Base-by-base conservation (phyloP, 306 rosid species). In the Acacia melanoxylon region DNA sequence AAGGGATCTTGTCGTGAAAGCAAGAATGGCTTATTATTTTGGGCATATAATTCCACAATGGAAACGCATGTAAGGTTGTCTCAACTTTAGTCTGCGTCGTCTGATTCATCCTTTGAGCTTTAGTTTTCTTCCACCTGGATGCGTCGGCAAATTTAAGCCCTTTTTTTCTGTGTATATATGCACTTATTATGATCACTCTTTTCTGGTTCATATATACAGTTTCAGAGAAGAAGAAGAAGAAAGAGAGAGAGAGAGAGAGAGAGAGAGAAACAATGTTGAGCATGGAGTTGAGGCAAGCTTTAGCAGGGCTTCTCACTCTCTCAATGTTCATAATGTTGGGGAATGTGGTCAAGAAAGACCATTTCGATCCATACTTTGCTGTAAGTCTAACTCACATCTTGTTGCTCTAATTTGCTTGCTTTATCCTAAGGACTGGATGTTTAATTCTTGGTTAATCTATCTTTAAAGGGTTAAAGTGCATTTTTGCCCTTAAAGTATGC, bases 281-380 rank as follows among this genome's bases (percentile, higher is more conserved):
- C 13, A 79, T 84, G 86, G 88, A 87, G 16, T 71, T 87, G 83
- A 83, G 84, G 73, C 86, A 87, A 69, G 81, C 84, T 2, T 74
- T 83, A 0, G 87, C 81, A 68, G 89, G 89, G 2, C 74, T 87
- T 72, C 84, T 87, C 8, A 87, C 90, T 22, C 84, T 84, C 12
- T 84, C 88, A 12, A 84, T 87, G 90, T 84, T 87, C 86, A 82
- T 87, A 48, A 84, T 87, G 90, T 59, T 87, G 31, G 88, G 87
- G 1, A 82, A 87, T 54, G 82, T 87, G 90, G 69, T 85, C 86
- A 87, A 87, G 80, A 87, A 76, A 63, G 86, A 87, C 46, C 90
- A 87, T 58, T 65, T 87, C 58, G 88, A 87, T 79, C 14, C 86
- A 6, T 70, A 40, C 15, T 5, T 29, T 20, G 68, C 71, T 24